Base-by-base conservation (phyloP, 352 stramenopile species). In the Globisporangium paroecandrum region DNA sequence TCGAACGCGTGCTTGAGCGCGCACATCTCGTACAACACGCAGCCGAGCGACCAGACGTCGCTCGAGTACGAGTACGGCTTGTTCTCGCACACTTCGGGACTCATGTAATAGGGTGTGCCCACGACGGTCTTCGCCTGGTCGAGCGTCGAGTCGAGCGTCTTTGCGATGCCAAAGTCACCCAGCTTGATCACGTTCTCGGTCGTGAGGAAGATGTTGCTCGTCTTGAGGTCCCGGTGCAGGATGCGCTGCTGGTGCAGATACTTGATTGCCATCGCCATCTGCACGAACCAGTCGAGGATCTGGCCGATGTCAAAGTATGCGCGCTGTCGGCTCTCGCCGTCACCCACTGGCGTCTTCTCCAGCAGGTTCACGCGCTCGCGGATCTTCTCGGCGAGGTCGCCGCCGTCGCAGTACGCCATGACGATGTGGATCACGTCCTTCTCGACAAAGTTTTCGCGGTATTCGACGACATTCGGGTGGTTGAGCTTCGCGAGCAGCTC, bases 401-500 rank as follows among this genome's bases (percentile, higher is more conserved):
- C 91, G 24, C 94, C 92, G 74, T 98, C 95, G 69, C 93, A 98
- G 69, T 98, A 98, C 29, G 91, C 89, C 95, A 98, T 98, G 61
- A 97, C 90, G 67, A 98, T 98, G 71, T 96, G 96, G 63, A 98
- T 81, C 22, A 93, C 79, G 58, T 91, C 83, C 57, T 81, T 72
- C 51, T 79, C 64, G 10, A 85, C 84, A 70, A 98, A 97, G 71
- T 77, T 97, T 61, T 98, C 95, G 64, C 90, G 96, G 78, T 98
- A 98, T 62, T 95, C 89, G 61, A 98, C 94, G 69, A 98, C 97
- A 66, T 98, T 98, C 15, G 95, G 94, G 68, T 98, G 92, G 53
- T 89, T 85, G 60, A 98, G 81, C 70, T 87, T 88, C 65, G 94
- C 76, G 68, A 98, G 75, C 41, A 98, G 78, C 65, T 98, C 85